These are phyloP conservation scores for Claviceps cyperi DNA, from an alignment of 2,329 filamentous ascomycete genomes.

Conservation along the genomic window DNA sequence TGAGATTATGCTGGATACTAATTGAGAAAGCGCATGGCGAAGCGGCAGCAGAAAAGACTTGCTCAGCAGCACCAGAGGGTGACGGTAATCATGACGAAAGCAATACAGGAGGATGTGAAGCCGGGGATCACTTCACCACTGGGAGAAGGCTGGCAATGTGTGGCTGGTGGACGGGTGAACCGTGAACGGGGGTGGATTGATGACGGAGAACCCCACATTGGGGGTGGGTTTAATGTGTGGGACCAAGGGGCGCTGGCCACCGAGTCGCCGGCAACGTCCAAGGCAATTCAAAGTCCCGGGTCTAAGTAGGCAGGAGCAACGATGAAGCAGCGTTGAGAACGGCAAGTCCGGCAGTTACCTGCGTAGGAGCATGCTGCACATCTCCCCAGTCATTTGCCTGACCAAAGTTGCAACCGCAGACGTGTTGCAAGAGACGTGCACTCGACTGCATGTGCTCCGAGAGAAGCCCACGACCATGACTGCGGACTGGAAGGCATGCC, in stretches of 20 bases:
- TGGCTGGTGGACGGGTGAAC: slow-evolving; percentile 1
- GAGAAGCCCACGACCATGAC: slow-evolving; percentile 1
- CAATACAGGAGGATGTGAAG: slow-evolving; percentile 2
- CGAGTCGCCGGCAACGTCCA: background rate
- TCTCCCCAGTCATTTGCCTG: too few species aligned
- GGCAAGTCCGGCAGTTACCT: background rate
- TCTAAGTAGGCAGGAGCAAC: background rate
- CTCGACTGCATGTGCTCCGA: background rate
- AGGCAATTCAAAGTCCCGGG: background rate
- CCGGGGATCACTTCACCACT: too few species aligned
- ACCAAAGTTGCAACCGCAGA: too few species aligned
- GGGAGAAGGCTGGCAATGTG: background rate
- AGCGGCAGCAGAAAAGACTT: slow-evolving; percentile 3
- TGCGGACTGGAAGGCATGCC: slow-evolving; percentile 26
- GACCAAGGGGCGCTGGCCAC: background rate
- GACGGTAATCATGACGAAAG: slow-evolving; percentile 1
- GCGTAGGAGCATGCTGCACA: too few species aligned
- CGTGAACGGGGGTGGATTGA: background rate
- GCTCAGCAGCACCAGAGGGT: slow-evolving; percentile 6
- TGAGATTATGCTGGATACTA: slow-evolving; percentile 8
- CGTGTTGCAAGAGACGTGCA: too few species aligned
- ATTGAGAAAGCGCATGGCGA: slow-evolving; percentile 10
- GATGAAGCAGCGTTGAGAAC: background rate
- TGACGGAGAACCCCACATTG: background rate
- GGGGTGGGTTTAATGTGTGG: background rate